Conservation (phyloP, 2,329 filamentous ascomycete genomes). For the Cladophialophora carrionii region DNA sequence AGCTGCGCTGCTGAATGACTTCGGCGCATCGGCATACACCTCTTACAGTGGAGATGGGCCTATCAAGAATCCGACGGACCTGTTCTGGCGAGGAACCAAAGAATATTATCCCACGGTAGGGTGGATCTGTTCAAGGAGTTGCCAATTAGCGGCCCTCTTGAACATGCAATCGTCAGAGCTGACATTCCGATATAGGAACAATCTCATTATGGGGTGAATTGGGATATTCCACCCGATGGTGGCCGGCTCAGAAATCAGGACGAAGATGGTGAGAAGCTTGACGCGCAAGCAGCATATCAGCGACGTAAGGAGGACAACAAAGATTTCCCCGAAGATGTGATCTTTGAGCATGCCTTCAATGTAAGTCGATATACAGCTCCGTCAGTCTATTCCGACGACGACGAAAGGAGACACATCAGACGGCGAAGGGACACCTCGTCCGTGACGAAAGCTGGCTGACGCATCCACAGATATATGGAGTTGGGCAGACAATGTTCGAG, state of each 20-base stretch:
- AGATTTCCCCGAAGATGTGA: not conserved
- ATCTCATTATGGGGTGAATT: conserved; percentile 21
- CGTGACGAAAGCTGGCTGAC: not conserved
- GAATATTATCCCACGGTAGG: not conserved
- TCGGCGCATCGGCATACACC: conserved; percentile 20
- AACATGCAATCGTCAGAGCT: not conserved
- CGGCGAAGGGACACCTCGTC: not conserved
- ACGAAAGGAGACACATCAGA: not conserved
- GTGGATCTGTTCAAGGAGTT: not conserved
- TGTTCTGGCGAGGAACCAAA: conserved; percentile 9
- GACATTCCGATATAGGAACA: conserved; percentile 23
- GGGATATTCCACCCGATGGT: conserved; percentile 25
- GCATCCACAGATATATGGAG: conserved; percentile 22
- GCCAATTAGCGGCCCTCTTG: not conserved
- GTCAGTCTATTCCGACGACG: not conserved
- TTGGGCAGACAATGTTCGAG: conserved; percentile 23
- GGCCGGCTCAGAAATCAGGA: conserved; percentile 15
- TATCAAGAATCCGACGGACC: conserved; percentile 18
- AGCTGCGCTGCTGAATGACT: conserved; percentile 18
- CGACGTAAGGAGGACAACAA: not conserved
- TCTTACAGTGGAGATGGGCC: not conserved
- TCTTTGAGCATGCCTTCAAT: conserved; percentile 22
- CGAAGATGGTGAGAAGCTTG: not conserved
- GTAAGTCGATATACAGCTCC: conserved; percentile 16
- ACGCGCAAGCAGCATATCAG: conserved; percentile 2